These are phyloP conservation scores for Fusarium secorum DNA, from an alignment of 2,329 filamentous ascomycete genomes.

Conservation along the genomic window DNA sequence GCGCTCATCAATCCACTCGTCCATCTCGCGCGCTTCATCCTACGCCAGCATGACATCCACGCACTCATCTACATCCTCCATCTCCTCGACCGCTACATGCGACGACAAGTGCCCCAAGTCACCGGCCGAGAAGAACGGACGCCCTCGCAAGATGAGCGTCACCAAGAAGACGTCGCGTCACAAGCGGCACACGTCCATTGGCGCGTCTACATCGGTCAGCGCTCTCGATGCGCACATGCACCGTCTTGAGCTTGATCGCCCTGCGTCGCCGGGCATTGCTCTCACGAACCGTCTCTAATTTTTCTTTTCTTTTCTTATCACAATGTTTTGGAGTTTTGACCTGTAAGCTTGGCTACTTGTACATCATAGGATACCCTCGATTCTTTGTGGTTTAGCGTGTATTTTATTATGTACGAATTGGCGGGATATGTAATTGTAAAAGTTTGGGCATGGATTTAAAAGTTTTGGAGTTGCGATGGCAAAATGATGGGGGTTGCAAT, in stretches of 20 bases:
- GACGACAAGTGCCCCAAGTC: constrained; percentile 36
- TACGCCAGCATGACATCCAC: constrained; percentile 36
- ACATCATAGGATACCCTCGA: constrained; percentile 29
- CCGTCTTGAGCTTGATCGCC: constrained; percentile 41
- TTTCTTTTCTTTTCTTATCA: background rate
- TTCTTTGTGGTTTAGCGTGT: constrained; percentile 24
- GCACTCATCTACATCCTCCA: constrained; percentile 37
- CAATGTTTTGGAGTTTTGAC: constrained; percentile 6
- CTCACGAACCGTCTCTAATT: constrained; percentile 41
- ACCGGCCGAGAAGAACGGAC: constrained; percentile 34
- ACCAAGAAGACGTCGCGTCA: constrained; percentile 38
- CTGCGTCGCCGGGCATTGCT: constrained; percentile 41
- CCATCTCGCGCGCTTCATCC: constrained; percentile 42
- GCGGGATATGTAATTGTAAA: background rate
- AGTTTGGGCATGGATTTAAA: background rate
- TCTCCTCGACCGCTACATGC: constrained; percentile 30
- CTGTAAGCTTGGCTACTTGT: constrained; percentile 21
- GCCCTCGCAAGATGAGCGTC: constrained; percentile 44
- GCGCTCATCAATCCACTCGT: constrained; percentile 30
- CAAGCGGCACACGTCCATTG: constrained; percentile 36
- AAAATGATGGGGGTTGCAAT: constrained; percentile 8
- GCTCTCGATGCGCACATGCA: constrained; percentile 40
- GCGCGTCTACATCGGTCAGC: constrained; percentile 31
- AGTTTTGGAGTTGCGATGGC: background rate
- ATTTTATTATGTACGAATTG: constrained; percentile 23